A percentile compares a stretch with the other conserved stretches of the same genome.
Conservation (phyloP, 495 filamentous ascomycete genomes). For the Penicillium alfredii region DNA sequence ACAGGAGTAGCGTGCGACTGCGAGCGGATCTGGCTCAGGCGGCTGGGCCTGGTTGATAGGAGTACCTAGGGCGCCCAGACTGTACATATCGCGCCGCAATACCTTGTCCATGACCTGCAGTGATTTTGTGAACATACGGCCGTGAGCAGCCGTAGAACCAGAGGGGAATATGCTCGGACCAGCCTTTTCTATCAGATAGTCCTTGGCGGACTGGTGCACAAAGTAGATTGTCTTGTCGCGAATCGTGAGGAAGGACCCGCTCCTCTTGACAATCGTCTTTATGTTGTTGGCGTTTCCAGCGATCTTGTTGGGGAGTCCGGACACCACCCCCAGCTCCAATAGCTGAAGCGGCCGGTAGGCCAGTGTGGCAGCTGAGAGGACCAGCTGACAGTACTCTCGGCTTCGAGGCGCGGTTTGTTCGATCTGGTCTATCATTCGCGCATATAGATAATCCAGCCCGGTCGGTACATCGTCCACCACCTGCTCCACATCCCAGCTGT, state of each 20-base stretch:
- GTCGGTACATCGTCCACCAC: constrained; percentile 5
- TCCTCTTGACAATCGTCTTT: constrained; percentile 8
- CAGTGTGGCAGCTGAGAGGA: constrained; percentile 3
- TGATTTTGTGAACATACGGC: constrained; percentile 24
- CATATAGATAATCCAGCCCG: constrained; percentile 10
- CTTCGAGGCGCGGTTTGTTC: too few species aligned
- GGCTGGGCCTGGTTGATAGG: constrained; percentile 1
- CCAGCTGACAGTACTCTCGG: too few species aligned
- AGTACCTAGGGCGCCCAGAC: constrained; percentile 9
- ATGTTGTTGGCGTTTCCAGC: too few species aligned
- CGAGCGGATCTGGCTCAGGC: constrained; percentile 11
- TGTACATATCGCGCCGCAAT: constrained; percentile 18
- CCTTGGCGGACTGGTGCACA: constrained; percentile 39
- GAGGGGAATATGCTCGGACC: constrained; percentile 13
- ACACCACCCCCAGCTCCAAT: too few species aligned
- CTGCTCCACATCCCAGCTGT: background rate
- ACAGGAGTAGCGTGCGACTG: constrained; percentile 26
- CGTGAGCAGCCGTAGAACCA: constrained; percentile 16
- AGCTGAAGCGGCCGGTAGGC: constrained; percentile 8
- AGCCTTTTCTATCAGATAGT: constrained; percentile 20
- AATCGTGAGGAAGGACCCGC: constrained; percentile 19
- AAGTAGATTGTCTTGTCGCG: constrained; percentile 25
- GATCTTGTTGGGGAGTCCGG: too few species aligned
- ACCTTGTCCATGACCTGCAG: constrained; percentile 11
- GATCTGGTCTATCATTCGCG: constrained; percentile 13